phyloP scores from a whole-genome alignment of 768 basidiomycete genomes.

The Macrolepiota albuminosa region DNA sequence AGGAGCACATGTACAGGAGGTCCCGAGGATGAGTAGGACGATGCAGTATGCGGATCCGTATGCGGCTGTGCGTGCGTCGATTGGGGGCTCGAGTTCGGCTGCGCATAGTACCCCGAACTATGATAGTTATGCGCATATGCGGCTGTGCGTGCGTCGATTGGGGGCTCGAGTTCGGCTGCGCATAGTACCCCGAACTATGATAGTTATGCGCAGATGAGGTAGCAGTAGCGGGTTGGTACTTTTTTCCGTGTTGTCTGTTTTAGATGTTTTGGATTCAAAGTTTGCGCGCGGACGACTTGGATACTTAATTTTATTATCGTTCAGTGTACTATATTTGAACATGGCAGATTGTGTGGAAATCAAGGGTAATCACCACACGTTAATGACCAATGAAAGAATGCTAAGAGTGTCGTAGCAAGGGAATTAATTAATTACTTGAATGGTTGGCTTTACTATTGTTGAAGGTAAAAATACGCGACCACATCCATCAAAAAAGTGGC shows the following conservation, averaged over 20 bases:
- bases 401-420: no score
- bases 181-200: slow-evolving; percentile 44
- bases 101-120: no score
- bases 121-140: no score
- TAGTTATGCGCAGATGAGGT: slow-evolving; percentile 48
- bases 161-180: slow-evolving; percentile 23
- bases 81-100: no score
- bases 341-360: no score
- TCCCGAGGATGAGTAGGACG: slow-evolving; percentile 71
- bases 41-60: slow-evolving; percentile 93
- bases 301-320: not conserved
- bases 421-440: no score
- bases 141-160: slow-evolving; percentile 63
- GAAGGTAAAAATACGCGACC: no score
- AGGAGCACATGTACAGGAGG: slow-evolving; percentile 38
- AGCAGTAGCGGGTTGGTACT: not conserved
- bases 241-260: not conserved
- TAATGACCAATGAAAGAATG: no score
- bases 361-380: no score
- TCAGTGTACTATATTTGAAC: not conserved
- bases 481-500: no score
- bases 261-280: not conserved
- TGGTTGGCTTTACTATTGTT: no score
- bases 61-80: no score
- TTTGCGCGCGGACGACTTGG: not conserved